These are phyloP conservation scores for Durio zibethinus DNA, from an alignment of 345 rosid species.

Conservation along the genomic window DNA sequence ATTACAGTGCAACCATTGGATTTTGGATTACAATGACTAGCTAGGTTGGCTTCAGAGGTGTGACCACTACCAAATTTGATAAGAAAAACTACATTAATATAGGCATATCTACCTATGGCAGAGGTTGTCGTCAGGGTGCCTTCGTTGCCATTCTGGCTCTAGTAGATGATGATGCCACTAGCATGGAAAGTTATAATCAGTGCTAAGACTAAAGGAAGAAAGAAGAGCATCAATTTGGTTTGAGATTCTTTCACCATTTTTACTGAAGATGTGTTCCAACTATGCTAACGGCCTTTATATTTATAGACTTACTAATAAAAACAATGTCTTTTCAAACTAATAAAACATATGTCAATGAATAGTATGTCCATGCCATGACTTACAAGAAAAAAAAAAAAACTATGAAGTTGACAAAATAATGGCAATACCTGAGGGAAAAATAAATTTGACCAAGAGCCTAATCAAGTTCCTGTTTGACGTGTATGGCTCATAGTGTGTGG, in stretches of 20 bases:
- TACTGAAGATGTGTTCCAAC: neutral
- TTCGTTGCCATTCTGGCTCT: slow-evolving; percentile 15
- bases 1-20: slow-evolving; percentile 31
- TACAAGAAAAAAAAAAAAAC: too few species aligned
- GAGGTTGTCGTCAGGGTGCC: slow-evolving; percentile 42
- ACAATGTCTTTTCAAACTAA: too few species aligned
- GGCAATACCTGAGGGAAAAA: too few species aligned
- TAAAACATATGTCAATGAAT: too few species aligned
- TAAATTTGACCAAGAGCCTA: neutral
- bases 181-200: neutral
- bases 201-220: neutral
- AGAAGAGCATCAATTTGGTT: slow-evolving; percentile 7
- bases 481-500: neutral
- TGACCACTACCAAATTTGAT: slow-evolving; percentile 43
- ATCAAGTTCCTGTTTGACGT: neutral
- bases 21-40: slow-evolving; percentile 52
- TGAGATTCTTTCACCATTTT: neutral
- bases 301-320: neutral
- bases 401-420: too few species aligned
- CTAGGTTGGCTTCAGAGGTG: slow-evolving; percentile 42
- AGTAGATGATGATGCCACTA: neutral
- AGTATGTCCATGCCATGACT: too few species aligned
- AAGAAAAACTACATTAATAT: slow-evolving; percentile 51
- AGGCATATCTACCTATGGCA: slow-evolving; percentile 36
- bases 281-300: neutral